A percentile compares a stretch with the other conserved stretches of the same genome.
Evolutionary conservation across 331 rosid genomes (phyloP).

Genomic region (Erythrophleum ivorense): DNA sequence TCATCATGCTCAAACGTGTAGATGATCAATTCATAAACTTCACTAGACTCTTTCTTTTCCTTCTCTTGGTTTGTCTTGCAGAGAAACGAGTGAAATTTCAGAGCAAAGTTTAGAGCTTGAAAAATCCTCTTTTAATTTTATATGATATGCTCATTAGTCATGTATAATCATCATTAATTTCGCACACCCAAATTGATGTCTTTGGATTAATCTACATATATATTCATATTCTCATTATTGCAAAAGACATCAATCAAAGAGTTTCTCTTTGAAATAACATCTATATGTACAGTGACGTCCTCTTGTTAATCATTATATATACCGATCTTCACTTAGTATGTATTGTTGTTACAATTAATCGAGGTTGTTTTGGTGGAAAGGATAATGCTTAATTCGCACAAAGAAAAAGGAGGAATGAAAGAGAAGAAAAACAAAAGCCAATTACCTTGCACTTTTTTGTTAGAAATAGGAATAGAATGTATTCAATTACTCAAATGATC

Average conservation of each 20-base stretch:
- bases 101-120: not conserved
- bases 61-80: not conserved
- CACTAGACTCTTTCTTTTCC: not conserved
- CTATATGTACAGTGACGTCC: not conserved
- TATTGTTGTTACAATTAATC: no score
- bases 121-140: no score
- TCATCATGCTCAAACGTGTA: conserved; percentile 43
- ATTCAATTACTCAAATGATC: conserved; percentile 19
- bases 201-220: no score
- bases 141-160: no score
- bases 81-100: not conserved
- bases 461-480: not conserved
- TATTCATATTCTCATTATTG: not conserved
- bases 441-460: no score
- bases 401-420: not conserved
- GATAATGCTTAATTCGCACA: not conserved
- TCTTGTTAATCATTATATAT: not conserved
- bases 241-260: not conserved
- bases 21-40: conserved; percentile 34
- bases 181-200: no score
- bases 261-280: not conserved
- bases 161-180: no score
- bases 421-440: not conserved
- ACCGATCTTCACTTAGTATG: no score
- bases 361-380: not conserved